These are phyloP conservation scores for Globisporangium lucens DNA, from an alignment of 352 stramenopile genomes.

Conservation along the genomic window DNA sequence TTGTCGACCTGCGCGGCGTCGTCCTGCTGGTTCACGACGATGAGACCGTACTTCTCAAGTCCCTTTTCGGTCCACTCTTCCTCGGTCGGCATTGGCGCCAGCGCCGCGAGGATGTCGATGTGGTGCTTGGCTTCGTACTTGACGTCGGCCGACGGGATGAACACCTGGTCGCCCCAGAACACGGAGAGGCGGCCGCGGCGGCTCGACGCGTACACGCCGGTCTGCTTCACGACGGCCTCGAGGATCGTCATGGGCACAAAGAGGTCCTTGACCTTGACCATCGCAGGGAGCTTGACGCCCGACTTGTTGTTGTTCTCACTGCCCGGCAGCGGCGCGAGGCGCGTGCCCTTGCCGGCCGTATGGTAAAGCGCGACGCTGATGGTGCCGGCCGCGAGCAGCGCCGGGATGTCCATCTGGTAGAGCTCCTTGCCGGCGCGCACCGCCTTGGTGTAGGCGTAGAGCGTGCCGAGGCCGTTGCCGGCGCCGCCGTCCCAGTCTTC, in stretches of 20 bases:
- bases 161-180: slow-evolving; percentile 99
- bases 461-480: slow-evolving; percentile 95
- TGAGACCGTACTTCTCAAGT: slow-evolving; percentile 98
- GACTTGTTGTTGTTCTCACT: slow-evolving; percentile 99
- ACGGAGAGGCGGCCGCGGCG: slow-evolving; percentile 94
- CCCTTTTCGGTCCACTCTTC: slow-evolving; percentile 94
- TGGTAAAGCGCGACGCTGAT: slow-evolving; percentile 96
- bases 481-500: slow-evolving; percentile 96
- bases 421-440: slow-evolving; percentile 80
- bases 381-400: slow-evolving; percentile 57
- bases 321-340: slow-evolving; percentile 94
- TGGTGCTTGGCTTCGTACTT: slow-evolving; percentile 94
- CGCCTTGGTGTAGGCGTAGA: slow-evolving; percentile 97
- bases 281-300: slow-evolving; percentile 96
- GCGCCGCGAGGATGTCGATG: slow-evolving; percentile 96
- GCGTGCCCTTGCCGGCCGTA: slow-evolving; percentile 97
- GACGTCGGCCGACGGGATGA: slow-evolving; percentile 93
- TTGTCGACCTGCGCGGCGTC: slow-evolving; percentile 96
- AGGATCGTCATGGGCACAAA: slow-evolving; percentile 96
- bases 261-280: slow-evolving; percentile 84
- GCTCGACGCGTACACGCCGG: slow-evolving; percentile 94
- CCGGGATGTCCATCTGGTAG: slow-evolving; percentile 84
- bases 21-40: slow-evolving; percentile 93
- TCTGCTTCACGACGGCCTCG: slow-evolving; percentile 98
- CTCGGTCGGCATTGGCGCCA: slow-evolving; percentile 91